These are phyloP conservation scores for Thalia dealbata DNA, from an alignment of 176 grass and related monocot genomes.

Conservation along the genomic window DNA sequence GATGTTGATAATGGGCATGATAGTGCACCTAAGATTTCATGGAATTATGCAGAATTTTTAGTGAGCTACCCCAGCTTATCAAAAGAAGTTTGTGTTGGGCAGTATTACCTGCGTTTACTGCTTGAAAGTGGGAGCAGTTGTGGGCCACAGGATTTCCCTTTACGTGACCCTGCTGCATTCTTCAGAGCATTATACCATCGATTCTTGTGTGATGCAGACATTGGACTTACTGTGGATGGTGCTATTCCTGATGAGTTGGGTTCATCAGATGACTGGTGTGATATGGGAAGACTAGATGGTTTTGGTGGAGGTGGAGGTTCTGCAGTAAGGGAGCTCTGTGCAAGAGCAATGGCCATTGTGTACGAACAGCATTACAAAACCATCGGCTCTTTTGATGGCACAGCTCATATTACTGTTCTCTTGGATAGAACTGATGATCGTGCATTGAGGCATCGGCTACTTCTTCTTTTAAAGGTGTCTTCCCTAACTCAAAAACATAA, in stretches of 20 bases:
- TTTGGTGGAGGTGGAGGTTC: constrained; percentile 97
- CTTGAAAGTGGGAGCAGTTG: constrained; percentile 90
- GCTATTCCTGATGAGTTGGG: constrained; percentile 94
- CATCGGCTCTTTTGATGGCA: constrained; percentile 93
- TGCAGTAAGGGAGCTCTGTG: constrained; percentile 91
- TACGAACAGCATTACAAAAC: constrained; percentile 91
- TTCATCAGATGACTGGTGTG: constrained; percentile 98
- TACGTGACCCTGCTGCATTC: constrained; percentile 94
- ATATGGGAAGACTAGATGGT: constrained; percentile 95
- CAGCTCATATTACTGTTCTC: constrained; percentile 86
- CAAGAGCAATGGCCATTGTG: constrained; percentile 97
- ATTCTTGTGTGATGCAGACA: constrained; percentile 96
- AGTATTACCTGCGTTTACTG: constrained; percentile 83
- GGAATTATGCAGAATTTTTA: constrained; percentile 95
- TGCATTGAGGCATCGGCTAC: constrained; percentile 72
- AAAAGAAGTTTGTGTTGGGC: constrained; percentile 97
- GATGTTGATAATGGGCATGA: constrained; percentile 50
- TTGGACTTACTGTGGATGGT: constrained; percentile 94
- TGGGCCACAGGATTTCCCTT: constrained; percentile 63
- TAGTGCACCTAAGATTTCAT: constrained; percentile 77
- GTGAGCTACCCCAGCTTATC: constrained; percentile 88
- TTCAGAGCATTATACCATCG: constrained; percentile 95
- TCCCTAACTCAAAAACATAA: neutral
- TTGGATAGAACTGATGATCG: constrained; percentile 96
- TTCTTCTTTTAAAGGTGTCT: constrained; percentile 71